Conservation (phyloP, 208 protist genomes). For the Leishmania arabica region DNA sequence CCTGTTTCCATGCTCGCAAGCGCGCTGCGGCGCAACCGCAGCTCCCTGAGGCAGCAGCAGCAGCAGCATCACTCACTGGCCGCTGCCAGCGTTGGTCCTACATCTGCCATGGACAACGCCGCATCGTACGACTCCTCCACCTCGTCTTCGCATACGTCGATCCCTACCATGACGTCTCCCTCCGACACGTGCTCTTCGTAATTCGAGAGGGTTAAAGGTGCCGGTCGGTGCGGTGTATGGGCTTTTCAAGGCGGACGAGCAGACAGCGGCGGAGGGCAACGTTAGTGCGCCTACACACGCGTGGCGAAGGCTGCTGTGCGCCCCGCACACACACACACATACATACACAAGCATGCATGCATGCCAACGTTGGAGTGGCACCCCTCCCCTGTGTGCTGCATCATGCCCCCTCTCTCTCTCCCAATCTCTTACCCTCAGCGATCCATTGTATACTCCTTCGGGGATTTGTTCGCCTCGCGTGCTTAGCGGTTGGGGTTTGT, state of each 20-base stretch:
- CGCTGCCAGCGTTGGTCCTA: background rate
- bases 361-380: background rate
- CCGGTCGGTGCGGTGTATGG: background rate
- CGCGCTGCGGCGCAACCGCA: background rate
- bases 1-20: constrained; percentile 16
- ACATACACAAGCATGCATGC: background rate
- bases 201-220: background rate
- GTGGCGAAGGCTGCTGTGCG: background rate
- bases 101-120: background rate
- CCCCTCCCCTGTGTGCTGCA: background rate
- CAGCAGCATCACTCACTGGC: background rate
- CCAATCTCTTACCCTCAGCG: background rate
- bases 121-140: background rate
- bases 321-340: background rate
- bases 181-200: background rate
- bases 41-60: background rate
- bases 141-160: background rate
- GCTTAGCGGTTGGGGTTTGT: background rate
- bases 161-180: background rate
- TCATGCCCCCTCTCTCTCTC: background rate
- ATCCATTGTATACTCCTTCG: background rate
- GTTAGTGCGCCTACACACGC: background rate
- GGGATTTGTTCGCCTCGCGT: too few species aligned
- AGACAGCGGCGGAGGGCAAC: background rate
- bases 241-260: background rate